A percentile compares a stretch with the other conserved stretches of the same genome.
These are phyloP conservation scores for Pelargonium fulgidum DNA, from an alignment of 441 rosid species.

Conservation along the genomic window DNA sequence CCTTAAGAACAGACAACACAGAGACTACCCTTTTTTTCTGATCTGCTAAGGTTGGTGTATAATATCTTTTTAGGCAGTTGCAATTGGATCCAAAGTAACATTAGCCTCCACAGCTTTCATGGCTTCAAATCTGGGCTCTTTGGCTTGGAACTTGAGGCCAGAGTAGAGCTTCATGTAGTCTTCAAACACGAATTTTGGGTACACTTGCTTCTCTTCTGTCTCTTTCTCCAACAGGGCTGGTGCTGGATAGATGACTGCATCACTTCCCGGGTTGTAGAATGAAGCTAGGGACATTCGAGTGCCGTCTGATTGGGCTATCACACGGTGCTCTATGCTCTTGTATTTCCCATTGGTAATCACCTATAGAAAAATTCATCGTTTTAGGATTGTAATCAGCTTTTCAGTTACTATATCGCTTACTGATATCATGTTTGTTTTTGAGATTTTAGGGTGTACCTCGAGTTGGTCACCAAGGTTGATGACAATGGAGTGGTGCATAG, in stretches of 20 bases:
- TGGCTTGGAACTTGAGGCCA: conserved; percentile 68
- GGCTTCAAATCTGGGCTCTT: conserved; percentile 87
- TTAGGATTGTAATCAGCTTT: too few species aligned
- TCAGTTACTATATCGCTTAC: neutral
- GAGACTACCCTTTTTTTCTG: neutral
- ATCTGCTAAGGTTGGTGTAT: neutral
- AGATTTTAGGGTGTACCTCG: conserved; percentile 45
- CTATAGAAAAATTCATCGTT: conserved; percentile 23
- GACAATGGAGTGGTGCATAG: conserved; percentile 84
- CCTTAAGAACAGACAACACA: conserved; percentile 1
- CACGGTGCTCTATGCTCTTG: conserved; percentile 82
- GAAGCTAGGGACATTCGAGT: conserved; percentile 87
- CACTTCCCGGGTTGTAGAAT: conserved; percentile 86
- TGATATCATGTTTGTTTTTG: neutral
- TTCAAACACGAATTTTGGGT: conserved; percentile 76
- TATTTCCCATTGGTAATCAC: conserved; percentile 89
- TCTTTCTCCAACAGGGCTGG: conserved; percentile 51
- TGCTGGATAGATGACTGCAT: conserved; percentile 80
- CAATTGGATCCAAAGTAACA: conserved; percentile 32
- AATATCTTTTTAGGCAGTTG: conserved; percentile 34
- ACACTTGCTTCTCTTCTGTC: conserved; percentile 30
- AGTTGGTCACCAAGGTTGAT: conserved; percentile 89
- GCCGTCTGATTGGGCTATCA: conserved; percentile 66
- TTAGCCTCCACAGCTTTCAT: conserved; percentile 51
- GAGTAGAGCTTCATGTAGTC: conserved; percentile 89